A percentile compares a stretch with the other conserved stretches of the same genome.
These are phyloP conservation scores for Mycena metata DNA, from an alignment of 768 basidiomycete genomes.

Conservation along the genomic window DNA sequence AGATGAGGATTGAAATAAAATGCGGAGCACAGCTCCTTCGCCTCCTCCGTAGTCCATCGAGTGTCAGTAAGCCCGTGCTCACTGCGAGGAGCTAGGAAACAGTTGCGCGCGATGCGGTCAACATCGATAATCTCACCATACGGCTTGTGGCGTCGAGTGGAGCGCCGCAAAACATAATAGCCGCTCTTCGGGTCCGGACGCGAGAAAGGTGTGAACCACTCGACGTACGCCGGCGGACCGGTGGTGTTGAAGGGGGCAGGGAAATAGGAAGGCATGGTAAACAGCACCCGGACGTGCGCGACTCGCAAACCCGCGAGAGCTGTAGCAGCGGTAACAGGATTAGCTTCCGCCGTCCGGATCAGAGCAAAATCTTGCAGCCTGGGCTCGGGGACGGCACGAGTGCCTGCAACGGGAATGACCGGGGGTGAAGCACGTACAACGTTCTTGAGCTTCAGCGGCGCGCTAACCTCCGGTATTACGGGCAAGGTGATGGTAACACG, in stretches of 20 bases:
- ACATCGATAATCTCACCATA: no score
- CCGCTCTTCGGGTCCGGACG: no score
- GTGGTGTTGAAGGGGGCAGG: constrained; percentile 19
- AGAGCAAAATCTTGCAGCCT: constrained; percentile 29
- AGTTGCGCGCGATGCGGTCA: no score
- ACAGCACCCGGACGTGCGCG: constrained; percentile 35
- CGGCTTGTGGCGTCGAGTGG: no score
- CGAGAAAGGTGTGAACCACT: constrained; percentile 2
- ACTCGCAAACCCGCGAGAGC: constrained; percentile 34
- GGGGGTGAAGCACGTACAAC: constrained; percentile 33
- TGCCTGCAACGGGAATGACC: constrained; percentile 5
- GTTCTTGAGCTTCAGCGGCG: constrained; percentile 16
- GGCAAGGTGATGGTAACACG: constrained; percentile 32
- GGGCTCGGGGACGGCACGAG: background rate
- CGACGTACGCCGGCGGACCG: no score
- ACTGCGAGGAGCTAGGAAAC: no score
- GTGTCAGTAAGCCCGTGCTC: no score
- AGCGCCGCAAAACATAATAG: no score
- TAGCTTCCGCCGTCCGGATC: constrained; percentile 24
- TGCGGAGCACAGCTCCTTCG: no score
- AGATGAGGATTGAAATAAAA: no score
- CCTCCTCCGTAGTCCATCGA: no score
- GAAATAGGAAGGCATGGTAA: constrained; percentile 25
- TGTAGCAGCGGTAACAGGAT: constrained; percentile 19
- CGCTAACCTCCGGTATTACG: constrained; percentile 27